A percentile compares a stretch with the other conserved stretches of the same genome.
phyloP scores from a whole-genome alignment of 495 filamentous ascomycete genomes.

The Margaritispora aquatica region DNA sequence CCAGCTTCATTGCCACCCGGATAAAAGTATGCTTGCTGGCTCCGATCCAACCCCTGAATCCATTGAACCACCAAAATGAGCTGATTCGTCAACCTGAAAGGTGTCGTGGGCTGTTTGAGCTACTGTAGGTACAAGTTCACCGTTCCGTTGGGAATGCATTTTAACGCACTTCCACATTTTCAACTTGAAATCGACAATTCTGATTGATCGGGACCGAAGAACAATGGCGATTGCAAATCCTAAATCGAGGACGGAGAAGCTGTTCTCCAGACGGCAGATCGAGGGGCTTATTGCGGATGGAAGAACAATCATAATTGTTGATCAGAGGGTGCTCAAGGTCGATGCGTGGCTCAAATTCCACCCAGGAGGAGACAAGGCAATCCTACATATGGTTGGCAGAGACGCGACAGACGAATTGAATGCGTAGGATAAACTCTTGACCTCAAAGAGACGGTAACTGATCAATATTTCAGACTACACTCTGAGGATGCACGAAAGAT shows the following conservation, averaged over 20 bases:
- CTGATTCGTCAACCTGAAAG: not conserved
- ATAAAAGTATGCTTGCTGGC: not conserved
- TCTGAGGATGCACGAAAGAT: constrained; percentile 66
- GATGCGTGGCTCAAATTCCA: constrained; percentile 87
- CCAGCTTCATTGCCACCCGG: no score
- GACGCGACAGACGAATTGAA: constrained; percentile 96
- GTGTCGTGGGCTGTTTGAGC: not conserved
- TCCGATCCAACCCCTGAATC: not conserved
- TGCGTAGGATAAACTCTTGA: constrained; percentile 52
- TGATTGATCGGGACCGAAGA: not conserved
- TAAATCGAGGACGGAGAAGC: not conserved
- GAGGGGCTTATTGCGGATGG: constrained; percentile 86
- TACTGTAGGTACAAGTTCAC: not conserved
- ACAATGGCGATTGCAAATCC: constrained; percentile 8
- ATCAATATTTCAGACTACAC: constrained; percentile 58
- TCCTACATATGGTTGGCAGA: constrained; percentile 90
- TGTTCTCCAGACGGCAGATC: constrained; percentile 59
- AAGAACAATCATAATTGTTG: constrained; percentile 71
- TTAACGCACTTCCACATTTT: not conserved
- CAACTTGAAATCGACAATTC: not conserved
- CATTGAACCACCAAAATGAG: not conserved
- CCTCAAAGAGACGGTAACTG: not conserved
- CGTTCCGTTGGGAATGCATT: not conserved
- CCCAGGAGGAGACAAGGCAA: constrained; percentile 88
- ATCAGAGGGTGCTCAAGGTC: constrained; percentile 74